phyloP scores from a whole-genome alignment of 1,139 yeast species.

The Saccharomycopsis phalli region DNA sequence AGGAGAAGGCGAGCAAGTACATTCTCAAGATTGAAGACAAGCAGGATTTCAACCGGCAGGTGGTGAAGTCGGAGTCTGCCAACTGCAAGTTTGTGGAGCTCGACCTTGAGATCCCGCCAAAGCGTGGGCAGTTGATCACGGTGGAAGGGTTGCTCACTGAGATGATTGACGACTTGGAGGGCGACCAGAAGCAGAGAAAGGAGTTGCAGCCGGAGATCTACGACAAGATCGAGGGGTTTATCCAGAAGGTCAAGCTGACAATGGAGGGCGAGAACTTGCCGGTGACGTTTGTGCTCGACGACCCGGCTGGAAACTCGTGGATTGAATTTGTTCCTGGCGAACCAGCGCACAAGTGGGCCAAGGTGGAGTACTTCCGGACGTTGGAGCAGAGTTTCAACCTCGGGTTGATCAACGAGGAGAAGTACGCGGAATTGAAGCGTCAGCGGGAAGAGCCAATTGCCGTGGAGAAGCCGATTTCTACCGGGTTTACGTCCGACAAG shows the following conservation, averaged over 20 bases:
- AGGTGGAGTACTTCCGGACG: conserved; percentile 72
- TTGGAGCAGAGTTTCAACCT: conserved; percentile 82
- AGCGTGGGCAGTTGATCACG: conserved; percentile 86
- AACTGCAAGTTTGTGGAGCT: conserved; percentile 74
- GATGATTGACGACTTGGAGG: conserved; percentile 71
- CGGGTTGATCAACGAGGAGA: conserved; percentile 47
- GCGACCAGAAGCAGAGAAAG: conserved; percentile 77
- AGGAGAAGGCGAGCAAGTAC: conserved; percentile 79
- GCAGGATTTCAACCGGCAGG: conserved; percentile 78
- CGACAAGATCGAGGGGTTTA: conserved; percentile 64
- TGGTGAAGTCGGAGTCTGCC: conserved; percentile 85
- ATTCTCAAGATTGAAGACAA: conserved; percentile 60
- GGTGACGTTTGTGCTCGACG: conserved; percentile 72
- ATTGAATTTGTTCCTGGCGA: conserved; percentile 85
- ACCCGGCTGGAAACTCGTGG: conserved; percentile 98
- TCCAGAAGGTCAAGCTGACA: conserved; percentile 47
- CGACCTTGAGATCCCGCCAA: conserved; percentile 92
- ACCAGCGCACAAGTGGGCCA: conserved; percentile 85
- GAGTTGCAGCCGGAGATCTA: conserved; percentile 63
- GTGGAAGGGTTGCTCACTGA: conserved; percentile 82
- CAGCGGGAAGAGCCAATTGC: conserved; percentile 23
- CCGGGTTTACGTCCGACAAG: conserved; percentile 54
- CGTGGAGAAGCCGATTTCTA: conserved; percentile 22
- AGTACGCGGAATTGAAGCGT: conserved; percentile 28
- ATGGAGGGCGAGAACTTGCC: conserved; percentile 69